phyloP scores from a whole-genome alignment of 2,329 filamentous ascomycete genomes.

The Phyllosticta paracitricarpa region DNA sequence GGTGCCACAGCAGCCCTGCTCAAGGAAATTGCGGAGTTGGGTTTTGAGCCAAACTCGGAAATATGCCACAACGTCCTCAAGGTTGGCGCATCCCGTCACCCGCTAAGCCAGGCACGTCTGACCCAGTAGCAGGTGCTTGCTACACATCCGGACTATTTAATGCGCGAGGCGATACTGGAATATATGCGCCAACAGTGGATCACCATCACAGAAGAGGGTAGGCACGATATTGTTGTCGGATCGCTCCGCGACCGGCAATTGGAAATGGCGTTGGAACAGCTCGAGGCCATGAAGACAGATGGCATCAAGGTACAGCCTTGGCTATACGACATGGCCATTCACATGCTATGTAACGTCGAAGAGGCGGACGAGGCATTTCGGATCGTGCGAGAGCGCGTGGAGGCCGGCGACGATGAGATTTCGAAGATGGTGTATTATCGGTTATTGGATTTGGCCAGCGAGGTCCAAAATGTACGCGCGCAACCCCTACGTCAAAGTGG shows the following conservation, averaged over 20 bases:
- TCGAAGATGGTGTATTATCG: conserved; percentile 50
- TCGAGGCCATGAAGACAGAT: conserved; percentile 56
- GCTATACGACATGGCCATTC: conserved; percentile 70
- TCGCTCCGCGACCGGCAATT: conserved; percentile 72
- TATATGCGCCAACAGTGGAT: conserved; percentile 70
- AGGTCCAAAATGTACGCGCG: conserved; percentile 43
- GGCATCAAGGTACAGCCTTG: conserved; percentile 52
- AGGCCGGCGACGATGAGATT: conserved; percentile 1
- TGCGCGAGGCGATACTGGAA: conserved; percentile 60
- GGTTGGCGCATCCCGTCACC: conserved; percentile 30
- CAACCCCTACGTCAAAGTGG: no score
- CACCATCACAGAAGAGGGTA: conserved; percentile 49
- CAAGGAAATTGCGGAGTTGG: conserved; percentile 56
- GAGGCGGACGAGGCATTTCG: conserved; percentile 70
- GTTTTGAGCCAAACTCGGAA: conserved; percentile 52
- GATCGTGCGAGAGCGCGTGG: conserved; percentile 43
- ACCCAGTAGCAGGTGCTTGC: conserved; percentile 44
- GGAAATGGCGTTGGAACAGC: conserved; percentile 63
- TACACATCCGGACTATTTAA: conserved; percentile 75
- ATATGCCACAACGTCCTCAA: conserved; percentile 65
- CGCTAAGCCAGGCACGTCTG: neutral
- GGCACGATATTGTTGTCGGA: conserved; percentile 60
- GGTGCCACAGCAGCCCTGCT: conserved; percentile 54
- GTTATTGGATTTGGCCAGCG: conserved; percentile 65
- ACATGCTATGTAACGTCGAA: conserved; percentile 58